phyloP scores from a whole-genome alignment of 495 filamentous ascomycete genomes.

The Achaetomiella virescens region DNA sequence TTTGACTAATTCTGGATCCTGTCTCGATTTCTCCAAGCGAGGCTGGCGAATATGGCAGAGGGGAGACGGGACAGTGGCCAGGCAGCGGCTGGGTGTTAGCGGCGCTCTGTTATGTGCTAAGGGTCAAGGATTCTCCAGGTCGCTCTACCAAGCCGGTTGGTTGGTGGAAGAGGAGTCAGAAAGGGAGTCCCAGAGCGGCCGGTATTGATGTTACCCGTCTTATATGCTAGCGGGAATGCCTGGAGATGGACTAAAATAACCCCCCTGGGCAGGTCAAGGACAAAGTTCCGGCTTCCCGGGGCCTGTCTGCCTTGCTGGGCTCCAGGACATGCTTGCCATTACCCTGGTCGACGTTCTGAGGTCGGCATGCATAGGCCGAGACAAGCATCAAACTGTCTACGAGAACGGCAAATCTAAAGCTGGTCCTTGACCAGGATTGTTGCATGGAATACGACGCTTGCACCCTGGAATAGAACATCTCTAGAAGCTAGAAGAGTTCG shows the following conservation, averaged over 20 bases:
- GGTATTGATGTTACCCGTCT: slow-evolving; percentile 18
- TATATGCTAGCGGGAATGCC: slow-evolving; percentile 25
- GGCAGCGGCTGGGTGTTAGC: slow-evolving; percentile 22
- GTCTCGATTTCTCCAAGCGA: slow-evolving; percentile 19
- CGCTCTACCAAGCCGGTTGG: slow-evolving; percentile 18
- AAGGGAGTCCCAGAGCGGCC: slow-evolving; percentile 13
- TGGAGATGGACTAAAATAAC: slow-evolving; percentile 13
- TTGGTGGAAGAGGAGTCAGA: slow-evolving; percentile 16
- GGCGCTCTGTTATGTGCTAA: slow-evolving; percentile 23
- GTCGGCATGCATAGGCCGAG: slow-evolving; percentile 34
- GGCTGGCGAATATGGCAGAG: slow-evolving; percentile 10
- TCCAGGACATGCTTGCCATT: slow-evolving; percentile 15
- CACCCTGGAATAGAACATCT: slow-evolving; percentile 15
- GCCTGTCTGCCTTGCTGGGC: not conserved
- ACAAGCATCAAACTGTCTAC: slow-evolving; percentile 45
- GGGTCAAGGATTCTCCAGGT: slow-evolving; percentile 25
- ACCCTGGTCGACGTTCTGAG: slow-evolving; percentile 26
- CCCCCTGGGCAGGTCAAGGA: slow-evolving; percentile 16
- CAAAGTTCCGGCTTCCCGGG: not conserved
- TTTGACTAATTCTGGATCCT: slow-evolving; percentile 18
- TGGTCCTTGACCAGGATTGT: slow-evolving; percentile 2
- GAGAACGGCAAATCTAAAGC: slow-evolving; percentile 22
- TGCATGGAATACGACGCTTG: slow-evolving; percentile 7
- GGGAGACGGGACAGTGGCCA: slow-evolving; percentile 10
- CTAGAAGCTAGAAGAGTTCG: slow-evolving; percentile 26